A percentile compares a stretch with the other conserved stretches of the same genome.
phyloP scores from a whole-genome alignment of 768 basidiomycete genomes.

The Tubosaeta sp. region DNA sequence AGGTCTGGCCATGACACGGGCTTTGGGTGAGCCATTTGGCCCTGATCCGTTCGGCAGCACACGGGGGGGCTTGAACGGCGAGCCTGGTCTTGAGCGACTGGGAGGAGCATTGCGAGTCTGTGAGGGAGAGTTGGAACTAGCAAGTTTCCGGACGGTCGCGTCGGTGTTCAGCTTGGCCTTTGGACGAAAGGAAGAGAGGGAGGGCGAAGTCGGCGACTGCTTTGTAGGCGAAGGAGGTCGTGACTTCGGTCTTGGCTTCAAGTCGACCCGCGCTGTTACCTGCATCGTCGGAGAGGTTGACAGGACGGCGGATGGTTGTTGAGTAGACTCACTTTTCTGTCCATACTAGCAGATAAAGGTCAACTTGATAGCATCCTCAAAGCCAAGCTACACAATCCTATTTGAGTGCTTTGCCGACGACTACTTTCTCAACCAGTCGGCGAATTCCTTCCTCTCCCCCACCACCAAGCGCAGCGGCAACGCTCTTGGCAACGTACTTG shows the following conservation, averaged over 20 bases:
- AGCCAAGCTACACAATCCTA: neutral
- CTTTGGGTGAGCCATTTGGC: constrained; percentile 22
- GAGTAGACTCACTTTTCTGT: constrained; percentile 42
- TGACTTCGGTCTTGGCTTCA: constrained; percentile 34
- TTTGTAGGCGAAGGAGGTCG: constrained; percentile 51
- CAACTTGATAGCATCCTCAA: constrained; percentile 1
- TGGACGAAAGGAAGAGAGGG: constrained; percentile 36
- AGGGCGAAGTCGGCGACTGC: constrained; percentile 22
- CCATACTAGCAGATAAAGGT: constrained; percentile 34
- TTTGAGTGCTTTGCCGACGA: constrained; percentile 6
- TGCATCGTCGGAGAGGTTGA: constrained; percentile 29
- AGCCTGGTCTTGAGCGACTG: constrained; percentile 38
- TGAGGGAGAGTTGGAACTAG: constrained; percentile 21
- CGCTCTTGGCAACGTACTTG: constrained; percentile 86
- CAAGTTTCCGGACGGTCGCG: constrained; percentile 35
- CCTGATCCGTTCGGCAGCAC: constrained; percentile 31
- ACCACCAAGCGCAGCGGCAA: constrained; percentile 60
- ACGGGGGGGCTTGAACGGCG: constrained; percentile 37
- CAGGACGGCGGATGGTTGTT: neutral
- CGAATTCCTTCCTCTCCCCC: constrained; percentile 45
- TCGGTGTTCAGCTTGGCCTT: constrained; percentile 62
- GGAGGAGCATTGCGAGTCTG: constrained; percentile 29
- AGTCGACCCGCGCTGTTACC: constrained; percentile 52
- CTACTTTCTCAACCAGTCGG: constrained; percentile 48
- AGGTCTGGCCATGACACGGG: constrained; percentile 29